These are phyloP conservation scores for Eleusine coracana DNA, from an alignment of 176 grass and related monocot species.

Conservation along the genomic window DNA sequence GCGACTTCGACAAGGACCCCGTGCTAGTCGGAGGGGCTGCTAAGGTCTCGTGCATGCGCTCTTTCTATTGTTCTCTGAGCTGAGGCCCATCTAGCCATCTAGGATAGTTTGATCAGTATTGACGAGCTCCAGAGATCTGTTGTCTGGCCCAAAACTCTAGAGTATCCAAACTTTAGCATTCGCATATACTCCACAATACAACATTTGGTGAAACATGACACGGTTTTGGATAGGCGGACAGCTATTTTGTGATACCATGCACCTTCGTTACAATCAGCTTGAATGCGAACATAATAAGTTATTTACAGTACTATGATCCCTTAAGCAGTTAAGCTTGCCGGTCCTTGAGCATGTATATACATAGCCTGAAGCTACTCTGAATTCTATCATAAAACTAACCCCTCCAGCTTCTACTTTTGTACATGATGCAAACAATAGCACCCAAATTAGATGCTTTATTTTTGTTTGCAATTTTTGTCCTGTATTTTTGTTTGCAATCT, in stretches of 20 bases:
- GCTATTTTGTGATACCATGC: not conserved
- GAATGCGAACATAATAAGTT: not conserved
- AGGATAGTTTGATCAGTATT: not conserved
- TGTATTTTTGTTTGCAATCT: not conserved
- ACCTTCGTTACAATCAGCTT: not conserved
- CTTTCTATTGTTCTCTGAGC: constrained; percentile 10
- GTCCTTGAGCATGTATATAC: not conserved
- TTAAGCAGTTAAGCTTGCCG: not conserved
- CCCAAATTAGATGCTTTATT: not conserved
- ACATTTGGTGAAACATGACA: constrained; percentile 1
- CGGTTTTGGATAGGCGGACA: not conserved
- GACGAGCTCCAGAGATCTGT: not conserved
- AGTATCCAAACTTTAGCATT: not conserved
- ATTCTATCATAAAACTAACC: not conserved
- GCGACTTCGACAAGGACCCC: constrained; percentile 76
- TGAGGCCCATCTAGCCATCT: not conserved
- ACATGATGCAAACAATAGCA: not conserved
- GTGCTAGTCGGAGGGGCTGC: constrained; percentile 70
- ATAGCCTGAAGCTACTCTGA: constrained; percentile 13
- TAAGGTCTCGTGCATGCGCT: constrained; percentile 49
- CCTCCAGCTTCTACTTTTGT: not conserved
- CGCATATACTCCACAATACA: not conserved
- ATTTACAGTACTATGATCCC: not conserved
- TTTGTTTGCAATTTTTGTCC: not conserved
- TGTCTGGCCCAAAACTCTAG: not conserved